phyloP scores from a whole-genome alignment of 2,329 filamentous ascomycete species.

The Colletotrichum eremochloae region DNA sequence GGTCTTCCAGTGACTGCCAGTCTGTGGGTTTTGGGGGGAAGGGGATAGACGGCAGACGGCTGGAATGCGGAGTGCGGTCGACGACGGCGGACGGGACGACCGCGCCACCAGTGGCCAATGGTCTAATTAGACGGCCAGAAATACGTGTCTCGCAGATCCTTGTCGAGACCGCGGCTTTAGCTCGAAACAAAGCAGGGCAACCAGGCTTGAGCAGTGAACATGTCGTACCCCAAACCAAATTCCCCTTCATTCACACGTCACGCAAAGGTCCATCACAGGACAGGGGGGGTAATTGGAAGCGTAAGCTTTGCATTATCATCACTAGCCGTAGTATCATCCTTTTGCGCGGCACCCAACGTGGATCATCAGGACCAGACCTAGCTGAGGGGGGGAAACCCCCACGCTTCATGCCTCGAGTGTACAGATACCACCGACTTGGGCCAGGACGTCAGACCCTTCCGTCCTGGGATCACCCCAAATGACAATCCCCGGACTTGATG shows the following conservation, averaged over 20 bases:
- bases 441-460: slow-evolving; percentile 15
- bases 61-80: slow-evolving; percentile 23
- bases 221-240: background rate
- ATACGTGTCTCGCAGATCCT: background rate
- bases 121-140: background rate
- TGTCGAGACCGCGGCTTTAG: background rate
- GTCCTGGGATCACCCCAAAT: slow-evolving; percentile 2
- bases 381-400: background rate
- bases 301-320: slow-evolving; percentile 21
- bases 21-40: background rate
- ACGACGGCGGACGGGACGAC: slow-evolving; percentile 15
- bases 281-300: background rate
- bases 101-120: background rate
- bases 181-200: background rate
- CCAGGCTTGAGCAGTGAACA: background rate
- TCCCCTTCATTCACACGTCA: background rate
- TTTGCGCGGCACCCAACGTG: slow-evolving; percentile 10
- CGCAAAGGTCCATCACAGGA: background rate
- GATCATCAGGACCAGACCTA: slow-evolving; percentile 12
- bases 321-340: slow-evolving; percentile 20
- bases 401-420: slow-evolving; percentile 2
- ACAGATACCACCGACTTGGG: slow-evolving; percentile 25
- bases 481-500: slow-evolving; percentile 14
- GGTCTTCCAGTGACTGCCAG: slow-evolving; percentile 1
- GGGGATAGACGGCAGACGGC: background rate